phyloP scores from a whole-genome alignment of 176 grass and related monocot species.

The Carex pumila region DNA sequence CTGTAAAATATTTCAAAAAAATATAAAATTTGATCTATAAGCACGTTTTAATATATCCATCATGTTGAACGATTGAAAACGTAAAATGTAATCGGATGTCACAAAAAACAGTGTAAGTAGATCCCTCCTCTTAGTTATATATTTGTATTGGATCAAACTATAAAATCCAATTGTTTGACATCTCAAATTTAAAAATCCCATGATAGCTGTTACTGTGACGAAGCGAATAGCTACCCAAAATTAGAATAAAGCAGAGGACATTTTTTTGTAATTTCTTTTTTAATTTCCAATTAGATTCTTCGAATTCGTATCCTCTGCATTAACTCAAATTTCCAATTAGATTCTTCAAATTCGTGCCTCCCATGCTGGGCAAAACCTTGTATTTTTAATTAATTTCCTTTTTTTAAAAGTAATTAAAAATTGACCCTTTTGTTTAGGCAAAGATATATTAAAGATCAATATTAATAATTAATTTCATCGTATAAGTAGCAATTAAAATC shows the following conservation, averaged over 20 bases:
- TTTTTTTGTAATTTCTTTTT: too few relatives aligned
- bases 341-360: neutral
- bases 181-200: too few relatives aligned
- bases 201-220: neutral
- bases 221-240: neutral
- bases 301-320: too few relatives aligned
- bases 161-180: neutral
- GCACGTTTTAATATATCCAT: too few relatives aligned
- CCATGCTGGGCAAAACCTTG: neutral
- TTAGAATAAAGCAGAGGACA: neutral
- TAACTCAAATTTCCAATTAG: neutral
- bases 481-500: neutral
- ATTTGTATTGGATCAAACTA: neutral
- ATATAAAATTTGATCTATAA: too few relatives aligned
- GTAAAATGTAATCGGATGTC: too few relatives aligned
- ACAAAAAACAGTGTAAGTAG: too few relatives aligned
- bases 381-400: neutral
- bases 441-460: neutral
- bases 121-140: too few relatives aligned
- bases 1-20: too few relatives aligned
- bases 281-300: neutral
- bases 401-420: neutral
- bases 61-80: too few relatives aligned
- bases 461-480: neutral
- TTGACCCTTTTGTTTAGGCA: neutral